Base-by-base conservation (phyloP, 2,329 filamentous ascomycete genomes). In the Trichoderma lentiforme region DNA sequence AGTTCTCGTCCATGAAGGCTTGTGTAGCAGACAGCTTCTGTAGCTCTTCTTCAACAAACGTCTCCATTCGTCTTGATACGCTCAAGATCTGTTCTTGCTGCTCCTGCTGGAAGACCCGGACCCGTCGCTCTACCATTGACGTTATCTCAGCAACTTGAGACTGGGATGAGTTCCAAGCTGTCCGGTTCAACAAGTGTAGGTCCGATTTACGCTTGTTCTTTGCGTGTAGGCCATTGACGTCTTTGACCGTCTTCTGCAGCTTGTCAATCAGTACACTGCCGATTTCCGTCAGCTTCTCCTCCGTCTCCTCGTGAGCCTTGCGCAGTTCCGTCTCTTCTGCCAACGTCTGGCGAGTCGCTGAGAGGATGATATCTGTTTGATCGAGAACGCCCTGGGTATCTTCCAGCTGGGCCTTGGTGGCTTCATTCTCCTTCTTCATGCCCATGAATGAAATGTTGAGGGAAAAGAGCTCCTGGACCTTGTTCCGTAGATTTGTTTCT, bases 131-230 rank as follows among this genome's bases (percentile, higher is more conserved):
- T 0, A 98, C 91, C 56, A 93, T 84, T 39, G 86, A 86, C 0
- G 95, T 97, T 11, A 96, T 90, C 73, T 93, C 89, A 0, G 89
- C 84, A 1, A 98, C 93, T 73, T 94, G 90, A 0, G 85, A 87
- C 74, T 95, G 92, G 1, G 93, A 93, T 11, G 90, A 86, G 18
- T 88, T 85, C 96, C 96, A 99, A 3, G 89, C 89, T 70, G 89
- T 87, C 28, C 93, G 88, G 81, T 99, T 98, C 63, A 92, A 82
- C 5, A 86, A 86, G 74, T 98, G 94, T 2, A 98, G 86, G 74
- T 97, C 92, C 0, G 93, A 94, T 78, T 94, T 94, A 67, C 96
- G 89, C 76, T 90, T 90, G 74, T 97, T 90, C 81, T 99, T 99
- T 8, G 93, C 93, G 74, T 93, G 93, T 15, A 98, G 86, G 2